Base-by-base conservation (phyloP, 169 alveolate species). In the Hepatocystis sp. region DNA sequence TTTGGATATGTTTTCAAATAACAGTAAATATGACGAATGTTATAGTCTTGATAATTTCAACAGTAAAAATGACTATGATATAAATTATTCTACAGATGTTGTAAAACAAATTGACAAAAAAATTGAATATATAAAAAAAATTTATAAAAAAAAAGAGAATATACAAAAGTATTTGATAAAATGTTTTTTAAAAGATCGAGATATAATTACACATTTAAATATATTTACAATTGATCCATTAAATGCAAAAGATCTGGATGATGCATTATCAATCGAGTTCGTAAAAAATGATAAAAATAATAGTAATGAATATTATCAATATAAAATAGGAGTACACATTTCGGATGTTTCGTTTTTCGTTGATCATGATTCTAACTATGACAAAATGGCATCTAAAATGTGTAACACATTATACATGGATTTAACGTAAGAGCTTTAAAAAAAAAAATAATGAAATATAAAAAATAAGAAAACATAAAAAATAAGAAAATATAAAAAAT, bases 341-440 rank as follows among this genome's bases (percentile, higher is more conserved):
- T 99, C 99, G 1, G 99, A 98, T 92, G 99, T 98, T 0, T 94
- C 98, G 53, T 98, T 97, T 84, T 98, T 96, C 86, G 99, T 97
- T 0, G 91, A 91, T 39, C 96, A 98, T 21, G 97, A 96, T 40
- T 93, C 98, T 7, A 95, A 94, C 36, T 95, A 97, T 10, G 99
- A 98, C 86, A 93, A 92, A 68, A 98, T 97, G 66, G 99, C 99
- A 0, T 93, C 98, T 21, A 94, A 94, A 76, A 91, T 98, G 92
- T 97, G 98, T 63, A 97, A 96, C 10, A 93, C 97, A 0, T 90
- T 91, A 13, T 93, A 90, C 98, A 13, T 96, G 97, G 99, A 92
- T 95, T 34, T 98, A 97, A 8, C 84, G 95, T 76, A 71, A 93
- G 56, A 85, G 95, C 78, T 92, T 97, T 71, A 98, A 95, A 76